Evolutionary conservation across 2,329 filamentous ascomycete genomes (phyloP), one percentile per base, ranked within the genome.

Genomic region (Knufia fluminis): DNA sequence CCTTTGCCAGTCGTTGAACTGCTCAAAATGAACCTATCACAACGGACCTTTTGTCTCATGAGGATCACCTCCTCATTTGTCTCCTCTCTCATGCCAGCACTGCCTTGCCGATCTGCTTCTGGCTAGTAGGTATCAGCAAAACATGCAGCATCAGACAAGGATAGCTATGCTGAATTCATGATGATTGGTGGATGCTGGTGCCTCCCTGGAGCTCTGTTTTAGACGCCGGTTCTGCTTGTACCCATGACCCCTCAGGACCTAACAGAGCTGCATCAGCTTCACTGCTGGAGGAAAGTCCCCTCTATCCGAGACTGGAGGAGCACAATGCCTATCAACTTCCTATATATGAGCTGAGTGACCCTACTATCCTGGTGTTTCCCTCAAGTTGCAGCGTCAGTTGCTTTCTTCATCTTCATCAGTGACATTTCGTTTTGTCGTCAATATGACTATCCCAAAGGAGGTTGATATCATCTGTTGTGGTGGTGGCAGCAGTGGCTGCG

Each of bases 401-500:
- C 40, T 23, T 19, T 35, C 16, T 40, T 22, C 40, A 32, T 47
- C 48, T 51, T 14, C 31, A 24, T 14, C 38, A 36, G 31, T 22
- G 32, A 17, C 31, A 12, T 26, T 36, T 6, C 31, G 17, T 43
- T 31, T 28, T 31, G 50, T 24, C 24, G 45, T 48, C 50, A 61
- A 41, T 50, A 82, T 79, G 74, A 78, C 74, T 56, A 72, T 88
- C 54, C 83, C 84, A 31, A 83, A 88, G 52, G 85, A 88, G 71
- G 85, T 86, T 61, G 85, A 88, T 64, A 87, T 89, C 59, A 88
- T 88, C 59, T 82, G 88, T 24, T 84, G 80, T 57, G 85, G 85
- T 60, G 85, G 85, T 61, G 84, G 84, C 48, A 85, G 81, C 63
- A 79, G 59, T 48, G 66, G 64, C 54, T 69, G 68, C 54, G 63